Evolutionary conservation across 176 grass and related monocot species (phyloP).

Genomic region (Carex cristatella): DNA sequence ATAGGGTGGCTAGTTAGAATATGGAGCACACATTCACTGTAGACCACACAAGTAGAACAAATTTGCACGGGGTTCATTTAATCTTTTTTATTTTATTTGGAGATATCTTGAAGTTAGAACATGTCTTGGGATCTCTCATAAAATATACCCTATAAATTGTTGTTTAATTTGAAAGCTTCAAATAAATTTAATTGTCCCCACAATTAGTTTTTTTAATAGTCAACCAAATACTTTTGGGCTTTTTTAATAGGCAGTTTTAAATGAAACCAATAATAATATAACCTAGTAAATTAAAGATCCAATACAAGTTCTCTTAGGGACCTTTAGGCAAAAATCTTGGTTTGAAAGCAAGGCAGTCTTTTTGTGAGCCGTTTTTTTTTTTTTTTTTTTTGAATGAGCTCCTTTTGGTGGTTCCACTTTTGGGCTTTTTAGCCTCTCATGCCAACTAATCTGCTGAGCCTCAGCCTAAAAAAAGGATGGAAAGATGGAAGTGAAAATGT

Average conservation of each 20-base stretch:
- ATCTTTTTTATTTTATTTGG: neutral
- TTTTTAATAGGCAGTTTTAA: neutral
- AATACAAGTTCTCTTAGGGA: constrained; percentile 6
- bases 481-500: neutral
- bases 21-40: neutral
- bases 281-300: neutral
- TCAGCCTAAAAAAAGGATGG: neutral
- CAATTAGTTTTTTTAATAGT: neutral
- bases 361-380: neutral
- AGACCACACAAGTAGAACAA: neutral
- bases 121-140: neutral
- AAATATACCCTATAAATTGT: neutral
- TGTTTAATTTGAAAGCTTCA: neutral
- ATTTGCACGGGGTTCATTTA: neutral
- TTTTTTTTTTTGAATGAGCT: neutral
- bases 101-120: neutral
- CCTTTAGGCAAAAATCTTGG: neutral
- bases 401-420: neutral
- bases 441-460: neutral
- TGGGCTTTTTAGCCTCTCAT: neutral
- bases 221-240: neutral
- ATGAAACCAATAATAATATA: neutral
- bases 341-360: neutral
- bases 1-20: neutral
- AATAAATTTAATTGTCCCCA: neutral